A percentile compares a stretch with the other conserved stretches of the same genome.
These are phyloP conservation scores for Xylaria multiplex DNA, from an alignment of 2,329 filamentous ascomycete genomes.

Conservation along the genomic window DNA sequence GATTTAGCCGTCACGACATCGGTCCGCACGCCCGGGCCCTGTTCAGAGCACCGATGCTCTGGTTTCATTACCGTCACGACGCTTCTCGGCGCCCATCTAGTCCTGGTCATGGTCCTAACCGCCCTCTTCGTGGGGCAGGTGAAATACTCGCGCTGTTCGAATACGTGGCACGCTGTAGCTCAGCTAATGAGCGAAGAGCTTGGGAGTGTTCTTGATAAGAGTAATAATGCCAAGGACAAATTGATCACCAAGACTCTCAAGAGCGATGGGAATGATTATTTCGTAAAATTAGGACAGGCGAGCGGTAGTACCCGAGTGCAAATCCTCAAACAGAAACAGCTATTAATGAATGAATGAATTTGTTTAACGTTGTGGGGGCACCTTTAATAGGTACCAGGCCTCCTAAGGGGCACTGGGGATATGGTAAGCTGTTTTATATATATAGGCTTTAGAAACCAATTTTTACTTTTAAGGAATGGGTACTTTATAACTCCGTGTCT, in stretches of 20 bases:
- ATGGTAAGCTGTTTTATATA: too few relatives aligned
- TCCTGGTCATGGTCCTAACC: constrained; percentile 12
- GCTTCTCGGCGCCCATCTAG: constrained; percentile 15
- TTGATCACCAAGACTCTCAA: not conserved
- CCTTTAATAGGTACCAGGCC: too few relatives aligned
- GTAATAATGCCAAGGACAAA: constrained; percentile 21
- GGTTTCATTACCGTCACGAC: constrained; percentile 25
- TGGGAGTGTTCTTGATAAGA: constrained; percentile 2
- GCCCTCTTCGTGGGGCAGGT: constrained; percentile 16
- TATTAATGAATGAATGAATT: too few relatives aligned
- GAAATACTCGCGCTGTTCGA: constrained; percentile 27
- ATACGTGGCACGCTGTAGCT: constrained; percentile 29
- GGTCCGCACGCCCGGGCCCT: constrained; percentile 21
- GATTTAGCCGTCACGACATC: constrained; percentile 3
- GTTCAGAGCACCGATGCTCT: constrained; percentile 18
- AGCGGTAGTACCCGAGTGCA: constrained; percentile 18
- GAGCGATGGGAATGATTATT: constrained; percentile 3
- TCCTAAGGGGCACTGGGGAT: too few relatives aligned
- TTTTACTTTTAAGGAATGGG: too few relatives aligned
- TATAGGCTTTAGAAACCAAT: too few relatives aligned
- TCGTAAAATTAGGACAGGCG: constrained; percentile 15
- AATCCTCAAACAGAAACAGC: constrained; percentile 17
- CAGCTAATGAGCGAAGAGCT: constrained; percentile 24
- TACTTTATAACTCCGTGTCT: too few relatives aligned
- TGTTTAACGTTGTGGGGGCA: too few relatives aligned